Evolutionary conservation across 306 rosid species (phyloP).

Genomic region (Glycyrrhiza uralensis): DNA sequence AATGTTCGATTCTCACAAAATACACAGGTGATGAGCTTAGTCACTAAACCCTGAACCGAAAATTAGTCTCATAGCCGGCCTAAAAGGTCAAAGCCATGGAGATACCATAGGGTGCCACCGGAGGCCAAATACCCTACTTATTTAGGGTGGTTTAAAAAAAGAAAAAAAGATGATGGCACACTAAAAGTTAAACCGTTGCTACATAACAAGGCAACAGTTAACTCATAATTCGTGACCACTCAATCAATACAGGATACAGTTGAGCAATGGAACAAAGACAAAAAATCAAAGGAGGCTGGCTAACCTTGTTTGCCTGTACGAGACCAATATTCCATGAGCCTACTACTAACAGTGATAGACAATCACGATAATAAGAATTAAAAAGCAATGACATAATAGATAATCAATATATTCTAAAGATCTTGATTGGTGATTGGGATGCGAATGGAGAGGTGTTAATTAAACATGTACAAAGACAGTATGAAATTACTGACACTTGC

Average conservation of each 20-base stretch:
- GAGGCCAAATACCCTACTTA: too few species aligned
- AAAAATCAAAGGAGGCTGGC: neutral
- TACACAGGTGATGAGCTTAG: too few species aligned
- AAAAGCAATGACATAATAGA: neutral
- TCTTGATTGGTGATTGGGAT: neutral
- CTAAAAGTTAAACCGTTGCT: neutral
- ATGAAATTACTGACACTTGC: neutral
- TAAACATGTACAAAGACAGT: neutral
- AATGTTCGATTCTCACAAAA: too few species aligned
- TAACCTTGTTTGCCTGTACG: neutral
- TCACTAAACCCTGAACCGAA: too few species aligned
- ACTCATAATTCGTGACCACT: neutral
- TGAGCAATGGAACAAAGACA: neutral
- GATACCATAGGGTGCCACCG: too few species aligned
- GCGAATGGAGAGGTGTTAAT: neutral
- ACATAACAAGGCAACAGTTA: conserved; percentile 1
- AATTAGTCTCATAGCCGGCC: too few species aligned
- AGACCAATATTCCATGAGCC: neutral
- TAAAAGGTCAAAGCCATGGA: too few species aligned
- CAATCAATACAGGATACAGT: neutral
- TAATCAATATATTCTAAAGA: neutral
- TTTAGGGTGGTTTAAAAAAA: too few species aligned
- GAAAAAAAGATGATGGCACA: neutral
- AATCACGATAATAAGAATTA: neutral
- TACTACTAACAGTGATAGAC: neutral